phyloP scores from a whole-genome alignment of 371 early-diverging fungal species.

The Synchytrium microbalum region DNA sequence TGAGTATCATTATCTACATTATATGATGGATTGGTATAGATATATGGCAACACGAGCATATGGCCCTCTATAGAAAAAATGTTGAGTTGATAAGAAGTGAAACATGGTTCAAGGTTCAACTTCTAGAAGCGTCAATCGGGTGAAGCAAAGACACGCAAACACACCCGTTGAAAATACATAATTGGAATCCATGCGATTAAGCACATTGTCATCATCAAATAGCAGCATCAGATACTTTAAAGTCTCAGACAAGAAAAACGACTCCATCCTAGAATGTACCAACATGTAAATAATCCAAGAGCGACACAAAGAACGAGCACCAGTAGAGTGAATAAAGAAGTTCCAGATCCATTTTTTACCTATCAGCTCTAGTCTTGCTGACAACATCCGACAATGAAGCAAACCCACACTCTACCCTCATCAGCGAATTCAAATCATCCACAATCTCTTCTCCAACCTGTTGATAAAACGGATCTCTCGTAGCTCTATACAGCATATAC shows the following conservation, averaged over 20 bases:
- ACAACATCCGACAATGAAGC: constrained; percentile 63
- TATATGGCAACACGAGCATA: constrained; percentile 40
- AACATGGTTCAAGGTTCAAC: too few relatives aligned
- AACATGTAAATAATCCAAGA: too few relatives aligned
- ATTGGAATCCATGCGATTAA: constrained; percentile 62
- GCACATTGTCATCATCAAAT: too few relatives aligned
- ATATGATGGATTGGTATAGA: constrained; percentile 8
- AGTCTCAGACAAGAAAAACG: constrained; percentile 37
- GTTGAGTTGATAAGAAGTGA: too few relatives aligned
- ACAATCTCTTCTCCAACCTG: constrained; percentile 81
- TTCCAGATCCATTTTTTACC: constrained; percentile 98
- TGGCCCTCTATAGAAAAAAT: constrained; percentile 59
- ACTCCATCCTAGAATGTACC: too few relatives aligned
- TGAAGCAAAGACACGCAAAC: too few relatives aligned
- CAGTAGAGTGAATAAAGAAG: constrained; percentile 86
- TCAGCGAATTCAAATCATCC: constrained; percentile 61
- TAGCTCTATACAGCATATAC: constrained; percentile 84
- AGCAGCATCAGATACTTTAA: constrained; percentile 28
- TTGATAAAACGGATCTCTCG: constrained; percentile 82
- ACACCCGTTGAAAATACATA: constrained; percentile 75
- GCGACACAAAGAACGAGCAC: too few relatives aligned
- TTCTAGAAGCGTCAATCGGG: too few relatives aligned
- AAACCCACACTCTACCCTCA: constrained; percentile 79
- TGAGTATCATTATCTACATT: too few relatives aligned
- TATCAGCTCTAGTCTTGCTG: constrained; percentile 57